Evolutionary conservation across 306 rosid genomes (phyloP), one percentile per base, ranked within the genome.

Genomic region (Casuarina equisetifolia): DNA sequence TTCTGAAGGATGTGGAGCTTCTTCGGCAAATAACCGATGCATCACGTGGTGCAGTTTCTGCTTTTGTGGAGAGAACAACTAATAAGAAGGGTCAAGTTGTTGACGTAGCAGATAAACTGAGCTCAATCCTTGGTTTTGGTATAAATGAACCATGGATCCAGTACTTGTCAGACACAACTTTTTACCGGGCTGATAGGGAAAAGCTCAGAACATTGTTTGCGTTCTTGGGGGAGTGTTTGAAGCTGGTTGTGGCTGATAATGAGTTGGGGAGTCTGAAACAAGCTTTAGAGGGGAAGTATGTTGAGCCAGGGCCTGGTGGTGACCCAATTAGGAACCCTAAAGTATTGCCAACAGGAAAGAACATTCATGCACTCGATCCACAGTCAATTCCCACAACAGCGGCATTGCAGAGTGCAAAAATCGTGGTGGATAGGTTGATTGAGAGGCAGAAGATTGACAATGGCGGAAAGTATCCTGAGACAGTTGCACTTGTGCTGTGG

Each of bases 291-390:
- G 99, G 99, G 51, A 91, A 96, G 62, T 96, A 71, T 69, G 98
- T 96, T 9, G 98, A 91, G 90, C 98, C 98, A 17, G 99, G 99
- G 40, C 99, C 99, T 16, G 99, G 99, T 59, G 99, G 99, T 9
- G 99, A 96, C 80, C 99, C 99, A 1, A 94, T 94, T 17, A 88
- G 97, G 69, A 94, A 94, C 81, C 98, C 98, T 0, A 94, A 94
- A 82, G 98, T 92, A 76, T 79, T 94, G 72, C 97, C 98, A 49
- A 94, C 98, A 1, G 98, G 97, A 39, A 94, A 94, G 88, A 94
- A 94, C 66, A 94, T 94, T 61, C 98, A 94, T 69, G 98, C 98
- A 15, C 89, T 94, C 59, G 97, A 94, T 76, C 98, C 98, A 72
- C 98, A 94, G 72, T 19, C 97, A 44, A 94, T 92, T 79, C 98